phyloP scores from a whole-genome alignment of 148 eudicot genomes.

The Fagopyrum esculentum region DNA sequence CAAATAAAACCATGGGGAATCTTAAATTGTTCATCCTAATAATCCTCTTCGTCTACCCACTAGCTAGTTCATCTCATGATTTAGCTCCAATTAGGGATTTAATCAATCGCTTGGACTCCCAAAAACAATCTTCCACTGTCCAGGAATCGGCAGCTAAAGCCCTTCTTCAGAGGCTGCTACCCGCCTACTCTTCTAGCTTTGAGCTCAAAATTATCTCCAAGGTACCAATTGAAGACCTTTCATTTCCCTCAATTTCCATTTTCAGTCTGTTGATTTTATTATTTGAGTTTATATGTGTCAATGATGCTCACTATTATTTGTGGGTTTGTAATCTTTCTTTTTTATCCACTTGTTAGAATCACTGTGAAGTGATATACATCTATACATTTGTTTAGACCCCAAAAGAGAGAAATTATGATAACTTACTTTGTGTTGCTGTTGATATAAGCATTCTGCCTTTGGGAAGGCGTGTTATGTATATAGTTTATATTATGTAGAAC shows the following conservation, averaged over 20 bases:
- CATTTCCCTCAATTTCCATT: background rate
- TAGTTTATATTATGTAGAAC: too few species aligned
- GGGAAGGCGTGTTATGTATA: too few species aligned
- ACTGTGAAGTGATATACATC: too few species aligned
- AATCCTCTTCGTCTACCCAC: constrained; percentile 21
- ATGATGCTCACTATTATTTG: background rate
- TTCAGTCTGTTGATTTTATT: background rate
- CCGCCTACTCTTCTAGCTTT: constrained; percentile 61
- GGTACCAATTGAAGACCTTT: constrained; percentile 24
- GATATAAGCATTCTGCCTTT: too few species aligned
- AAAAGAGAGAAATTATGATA: too few species aligned
- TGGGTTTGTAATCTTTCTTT: background rate
- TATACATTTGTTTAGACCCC: too few species aligned
- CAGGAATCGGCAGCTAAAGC: constrained; percentile 66
- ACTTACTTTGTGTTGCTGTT: too few species aligned
- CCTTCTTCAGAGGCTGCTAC: constrained; percentile 68
- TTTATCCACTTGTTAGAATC: background rate
- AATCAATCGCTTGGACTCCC: constrained; percentile 40
- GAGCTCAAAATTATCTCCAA: constrained; percentile 54
- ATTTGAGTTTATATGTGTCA: background rate
- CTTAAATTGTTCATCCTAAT: constrained; percentile 18
- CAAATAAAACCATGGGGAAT: background rate
- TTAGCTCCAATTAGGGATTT: constrained; percentile 35
- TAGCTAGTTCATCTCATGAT: constrained; percentile 18
- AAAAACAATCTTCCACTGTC: constrained; percentile 34